A percentile compares a stretch with the other conserved stretches of the same genome.
These are phyloP conservation scores for Laetiporus sulphureus DNA, from an alignment of 1,284 basidiomycete species.

Conservation along the genomic window DNA sequence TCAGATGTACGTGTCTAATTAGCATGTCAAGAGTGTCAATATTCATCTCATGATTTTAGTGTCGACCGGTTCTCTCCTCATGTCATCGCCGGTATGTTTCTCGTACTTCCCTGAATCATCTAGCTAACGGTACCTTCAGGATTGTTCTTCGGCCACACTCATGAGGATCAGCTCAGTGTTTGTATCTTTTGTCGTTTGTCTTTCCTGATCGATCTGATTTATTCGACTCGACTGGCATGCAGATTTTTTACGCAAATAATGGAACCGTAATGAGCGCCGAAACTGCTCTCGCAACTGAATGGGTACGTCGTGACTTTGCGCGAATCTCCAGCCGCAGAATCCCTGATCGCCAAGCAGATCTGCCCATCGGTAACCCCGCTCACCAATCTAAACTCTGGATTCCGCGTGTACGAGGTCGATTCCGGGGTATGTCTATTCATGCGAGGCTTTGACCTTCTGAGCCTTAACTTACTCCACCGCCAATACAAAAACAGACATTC, in stretches of 20 bases:
- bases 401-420: slow-evolving; percentile 77
- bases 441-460: not conserved
- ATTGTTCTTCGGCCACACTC: slow-evolving; percentile 79
- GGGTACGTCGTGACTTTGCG: slow-evolving; percentile 30
- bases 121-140: slow-evolving; percentile 28
- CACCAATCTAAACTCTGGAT: slow-evolving; percentile 73
- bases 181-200: too few species aligned
- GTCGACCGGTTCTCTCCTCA: slow-evolving; percentile 75
- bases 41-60: slow-evolving; percentile 32
- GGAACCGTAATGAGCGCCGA: slow-evolving; percentile 52
- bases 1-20: slow-evolving; percentile 62
- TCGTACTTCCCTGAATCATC: not conserved
- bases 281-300: slow-evolving; percentile 52
- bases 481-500: slow-evolving; percentile 44
- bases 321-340: not conserved
- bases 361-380: slow-evolving; percentile 69
- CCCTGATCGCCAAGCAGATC: slow-evolving; percentile 29
- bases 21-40: too few species aligned
- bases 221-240: not conserved
- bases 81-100: slow-evolving; percentile 65
- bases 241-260: slow-evolving; percentile 76
- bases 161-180: slow-evolving; percentile 75
- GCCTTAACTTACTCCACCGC: slow-evolving; percentile 3
- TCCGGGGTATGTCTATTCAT: slow-evolving; percentile 41
- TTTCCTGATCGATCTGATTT: too few species aligned